Conservation (phyloP, 2,329 filamentous ascomycete genomes). For the Exophiala sideris region DNA sequence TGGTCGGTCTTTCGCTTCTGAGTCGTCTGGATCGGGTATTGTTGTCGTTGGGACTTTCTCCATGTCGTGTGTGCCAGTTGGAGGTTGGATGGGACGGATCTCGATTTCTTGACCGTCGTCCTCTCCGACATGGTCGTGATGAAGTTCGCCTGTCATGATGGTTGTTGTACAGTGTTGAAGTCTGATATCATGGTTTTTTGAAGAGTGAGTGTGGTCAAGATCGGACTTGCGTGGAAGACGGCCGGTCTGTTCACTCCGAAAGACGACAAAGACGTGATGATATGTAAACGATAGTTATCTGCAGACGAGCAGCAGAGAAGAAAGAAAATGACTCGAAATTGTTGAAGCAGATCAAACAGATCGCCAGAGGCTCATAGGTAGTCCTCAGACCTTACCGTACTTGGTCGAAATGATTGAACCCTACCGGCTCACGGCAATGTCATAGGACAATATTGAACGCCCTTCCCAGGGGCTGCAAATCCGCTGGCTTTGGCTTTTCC, state of each 20-base stretch:
- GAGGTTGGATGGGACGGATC: conserved; percentile 7
- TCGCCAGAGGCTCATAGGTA: too few species aligned
- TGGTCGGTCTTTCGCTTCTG: conserved; percentile 6
- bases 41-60: conserved; percentile 11
- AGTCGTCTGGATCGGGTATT: conserved; percentile 1
- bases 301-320: neutral
- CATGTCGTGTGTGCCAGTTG: conserved; percentile 9
- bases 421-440: too few species aligned
- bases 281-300: neutral
- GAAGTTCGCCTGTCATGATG: conserved; percentile 25
- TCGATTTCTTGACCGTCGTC: conserved; percentile 7
- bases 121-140: conserved; percentile 18
- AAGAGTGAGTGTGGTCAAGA: neutral
- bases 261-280: neutral
- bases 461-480: neutral
- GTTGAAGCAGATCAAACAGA: neutral
- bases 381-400: too few species aligned
- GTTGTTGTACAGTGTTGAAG: neutral
- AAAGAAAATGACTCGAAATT: neutral
- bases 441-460: neutral
- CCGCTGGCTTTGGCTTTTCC: neutral
- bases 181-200: neutral
- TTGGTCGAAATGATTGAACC: too few species aligned
- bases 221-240: neutral
- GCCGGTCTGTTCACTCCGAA: too few species aligned